Conservation (phyloP, 2,329 filamentous ascomycete genomes). For the Rhynchosporium secalis region DNA sequence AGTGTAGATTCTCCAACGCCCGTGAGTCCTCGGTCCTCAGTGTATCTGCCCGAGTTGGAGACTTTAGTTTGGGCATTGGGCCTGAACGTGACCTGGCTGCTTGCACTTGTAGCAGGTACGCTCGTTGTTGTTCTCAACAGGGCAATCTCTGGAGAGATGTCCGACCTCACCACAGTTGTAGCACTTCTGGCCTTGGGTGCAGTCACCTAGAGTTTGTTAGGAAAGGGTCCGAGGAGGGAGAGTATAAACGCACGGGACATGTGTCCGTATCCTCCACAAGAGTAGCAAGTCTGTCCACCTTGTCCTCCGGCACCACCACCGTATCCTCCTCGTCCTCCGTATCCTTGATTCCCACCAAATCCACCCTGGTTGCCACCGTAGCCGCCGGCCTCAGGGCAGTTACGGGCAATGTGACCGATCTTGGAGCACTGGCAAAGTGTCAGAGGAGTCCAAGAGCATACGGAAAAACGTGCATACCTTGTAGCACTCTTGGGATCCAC, state of each 20-base stretch:
- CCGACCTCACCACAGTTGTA: constrained; percentile 97
- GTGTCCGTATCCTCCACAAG: constrained; percentile 94
- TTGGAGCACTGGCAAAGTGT: constrained; percentile 72
- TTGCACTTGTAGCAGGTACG: constrained; percentile 98
- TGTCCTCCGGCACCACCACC: constrained; percentile 50
- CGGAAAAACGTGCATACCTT: constrained; percentile 49
- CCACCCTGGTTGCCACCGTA: constrained; percentile 44
- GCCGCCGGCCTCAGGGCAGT: constrained; percentile 70
- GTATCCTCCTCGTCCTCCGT: constrained; percentile 40
- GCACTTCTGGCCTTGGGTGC: constrained; percentile 98
- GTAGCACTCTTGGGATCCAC: constrained; percentile 75
- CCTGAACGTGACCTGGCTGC: constrained; percentile 70
- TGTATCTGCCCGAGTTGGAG: constrained; percentile 25
- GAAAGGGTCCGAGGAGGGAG: background rate
- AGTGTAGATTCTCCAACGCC: constrained; percentile 31
- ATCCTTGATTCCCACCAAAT: constrained; percentile 41
- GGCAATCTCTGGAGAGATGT: constrained; percentile 79
- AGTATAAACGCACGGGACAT: constrained; percentile 72
- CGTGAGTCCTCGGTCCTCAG: constrained; percentile 29
- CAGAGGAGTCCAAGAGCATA: constrained; percentile 5
- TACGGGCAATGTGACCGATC: constrained; percentile 92
- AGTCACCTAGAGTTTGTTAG: constrained; percentile 63
- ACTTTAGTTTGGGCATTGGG: constrained; percentile 81
- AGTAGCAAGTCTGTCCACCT: constrained; percentile 89
- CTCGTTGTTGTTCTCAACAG: constrained; percentile 85